Evolutionary conservation across 495 filamentous ascomycete genomes (phyloP).

Genomic region (Massariosphaeria phaeospora): DNA sequence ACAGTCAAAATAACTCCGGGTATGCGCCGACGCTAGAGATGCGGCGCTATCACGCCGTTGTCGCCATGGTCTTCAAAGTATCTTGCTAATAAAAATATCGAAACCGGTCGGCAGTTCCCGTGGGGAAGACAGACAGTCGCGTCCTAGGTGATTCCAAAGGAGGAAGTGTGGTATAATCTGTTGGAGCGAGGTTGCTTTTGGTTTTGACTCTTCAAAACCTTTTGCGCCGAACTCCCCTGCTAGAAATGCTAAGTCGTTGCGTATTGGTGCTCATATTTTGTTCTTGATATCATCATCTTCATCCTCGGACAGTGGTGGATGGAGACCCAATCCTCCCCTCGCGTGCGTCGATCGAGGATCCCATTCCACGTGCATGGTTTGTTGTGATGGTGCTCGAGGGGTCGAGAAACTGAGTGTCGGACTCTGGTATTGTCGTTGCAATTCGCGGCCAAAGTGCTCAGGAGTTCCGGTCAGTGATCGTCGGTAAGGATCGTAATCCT

Average conservation of each 20-base stretch:
- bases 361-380: conserved; percentile 34
- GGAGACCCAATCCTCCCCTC: conserved; percentile 34
- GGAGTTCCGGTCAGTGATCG: conserved; percentile 37
- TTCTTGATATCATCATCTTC: conserved; percentile 23
- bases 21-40: too few species aligned
- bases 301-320: conserved; percentile 27
- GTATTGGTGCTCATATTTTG: conserved; percentile 25
- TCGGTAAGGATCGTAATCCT: conserved; percentile 37
- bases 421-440: conserved; percentile 47
- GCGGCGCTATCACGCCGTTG: too few species aligned
- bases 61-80: too few species aligned
- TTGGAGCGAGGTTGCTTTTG: too few species aligned
- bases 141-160: too few species aligned
- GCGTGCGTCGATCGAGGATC: conserved; percentile 42
- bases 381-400: conserved; percentile 47
- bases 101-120: too few species aligned
- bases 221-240: too few species aligned
- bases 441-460: conserved; percentile 49
- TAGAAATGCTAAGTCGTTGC: not conserved
- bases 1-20: too few species aligned
- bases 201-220: not conserved
- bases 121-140: too few species aligned
- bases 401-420: conserved; percentile 58
- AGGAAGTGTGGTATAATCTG: too few species aligned
- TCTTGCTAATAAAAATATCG: too few species aligned